Evolutionary conservation across 768 basidiomycete species (phyloP), one percentile per base, ranked within the genome.

Genomic region (Lactifluus pinguis): DNA sequence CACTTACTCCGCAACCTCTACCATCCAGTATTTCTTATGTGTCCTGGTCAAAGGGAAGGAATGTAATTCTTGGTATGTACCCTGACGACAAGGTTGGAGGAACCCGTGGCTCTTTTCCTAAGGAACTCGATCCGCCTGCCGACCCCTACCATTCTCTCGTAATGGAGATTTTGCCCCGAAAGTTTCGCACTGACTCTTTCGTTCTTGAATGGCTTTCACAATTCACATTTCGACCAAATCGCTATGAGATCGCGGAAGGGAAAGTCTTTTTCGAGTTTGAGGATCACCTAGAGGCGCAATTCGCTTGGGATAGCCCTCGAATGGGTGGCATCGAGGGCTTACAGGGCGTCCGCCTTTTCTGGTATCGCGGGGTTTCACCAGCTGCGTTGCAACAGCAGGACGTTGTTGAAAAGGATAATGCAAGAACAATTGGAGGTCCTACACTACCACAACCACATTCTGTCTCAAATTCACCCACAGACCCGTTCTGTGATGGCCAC

Each of bases 261-360:
- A 83, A 79, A 65, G 80, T 78, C 1, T 69, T 85, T 25, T 66
- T 84, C 4, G 81, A 83, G 69, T 84, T 83, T 67, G 65, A 73
- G 2, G 75, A 73, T 9, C 72, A 74, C 25, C 76, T 76, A 32
- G 58, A 75, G 14, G 82, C 83, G 10, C 67, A 74, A 53, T 74
- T 71, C 55, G 81, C 79, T 42, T 84, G 79, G 77, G 68, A 68
- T 30, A 83, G 81, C 63, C 79, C 78, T 0, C 75, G 73, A 60
- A 69, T 81, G 65, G 55, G 54, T 30, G 79, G 78, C 10, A 49
- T 65, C 39, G 65, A 57, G 10, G 67, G 62, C 0, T 64, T 64
- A 49, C 77, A 77, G 56, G 76, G 78, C 14, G 77, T 75, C 34
- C 60, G 64, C 17, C 52, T 66, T 44, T 66, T 49, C 45, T 49